Evolutionary conservation across 345 rosid species (phyloP).

Genomic region (Citrus sinensis): DNA sequence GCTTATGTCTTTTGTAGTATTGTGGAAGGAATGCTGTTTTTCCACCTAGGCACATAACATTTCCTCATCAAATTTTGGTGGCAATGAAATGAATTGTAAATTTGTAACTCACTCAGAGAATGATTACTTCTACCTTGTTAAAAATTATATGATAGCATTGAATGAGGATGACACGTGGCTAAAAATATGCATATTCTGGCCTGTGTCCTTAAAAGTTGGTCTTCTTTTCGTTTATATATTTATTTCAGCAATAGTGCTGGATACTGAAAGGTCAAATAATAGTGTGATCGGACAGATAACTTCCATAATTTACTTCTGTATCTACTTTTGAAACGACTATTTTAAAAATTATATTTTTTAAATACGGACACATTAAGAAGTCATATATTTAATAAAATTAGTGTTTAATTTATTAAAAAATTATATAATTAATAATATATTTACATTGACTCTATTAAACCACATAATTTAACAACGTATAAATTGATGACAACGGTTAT

Average conservation of each 20-base stretch:
- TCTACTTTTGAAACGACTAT: slow-evolving; percentile 18
- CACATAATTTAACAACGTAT: too few species aligned
- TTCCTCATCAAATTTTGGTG: not conserved
- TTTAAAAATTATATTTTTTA: not conserved
- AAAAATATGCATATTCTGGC: not conserved
- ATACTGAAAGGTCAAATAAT: slow-evolving; percentile 18
- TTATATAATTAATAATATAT: too few species aligned
- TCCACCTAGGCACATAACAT: not conserved
- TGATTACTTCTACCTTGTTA: not conserved
- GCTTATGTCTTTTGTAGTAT: slow-evolving; percentile 9
- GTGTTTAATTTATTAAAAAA: too few species aligned
- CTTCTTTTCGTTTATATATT: not conserved
- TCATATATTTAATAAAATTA: too few species aligned
- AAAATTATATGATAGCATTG: not conserved
- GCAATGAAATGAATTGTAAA: not conserved
- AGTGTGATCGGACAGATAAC: slow-evolving; percentile 39
- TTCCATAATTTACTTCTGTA: slow-evolving; percentile 31
- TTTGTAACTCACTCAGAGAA: not conserved
- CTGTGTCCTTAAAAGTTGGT: not conserved
- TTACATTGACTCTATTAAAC: too few species aligned
- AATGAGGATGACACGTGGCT: not conserved
- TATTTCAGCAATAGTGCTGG: not conserved
- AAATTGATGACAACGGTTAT: too few species aligned
- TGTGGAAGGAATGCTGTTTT: not conserved
- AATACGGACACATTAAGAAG: accelerated